Base-by-base conservation (phyloP, 2,329 filamentous ascomycete genomes). In the Cladophialophora psammophila region DNA sequence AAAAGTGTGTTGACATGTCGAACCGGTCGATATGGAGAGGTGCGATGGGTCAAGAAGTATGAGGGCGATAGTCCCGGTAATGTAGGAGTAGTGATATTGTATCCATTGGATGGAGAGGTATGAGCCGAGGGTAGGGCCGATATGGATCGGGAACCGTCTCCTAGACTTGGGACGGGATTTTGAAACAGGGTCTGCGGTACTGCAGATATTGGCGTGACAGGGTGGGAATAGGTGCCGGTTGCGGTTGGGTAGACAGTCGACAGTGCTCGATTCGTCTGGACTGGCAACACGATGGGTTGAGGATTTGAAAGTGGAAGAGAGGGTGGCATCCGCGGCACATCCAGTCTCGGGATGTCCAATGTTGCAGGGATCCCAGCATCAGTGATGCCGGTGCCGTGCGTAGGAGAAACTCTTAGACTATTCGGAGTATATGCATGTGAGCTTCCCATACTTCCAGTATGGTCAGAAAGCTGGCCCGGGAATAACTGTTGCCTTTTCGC, bases 21-120 rank as follows among this genome's bases (percentile, higher is more conserved):
- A 45, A 97, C 90, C 1, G 94, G 94, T 70, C 93, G 91, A 79
- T 98, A 98, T 2, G 95, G 95, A 63, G 94, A 98, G 70, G 91
- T 90, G 64, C 95, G 88, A 76, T 97, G 92, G 75, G 92, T 91
- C 42, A 97, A 84, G 79, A 96, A 96, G 74, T 92, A 88, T 10
- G 91, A 94, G 0, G 94, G 94, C 36, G 95, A 98, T 70, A 95
- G 86, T 36, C 91, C 90, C 53, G 88, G 87, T 32, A 69, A 64
- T 5, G 90, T 89, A 8, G 88, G 81, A 2, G 87, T 86, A 53
- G 84, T 81, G 6, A 81, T 82, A 61, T 86, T 91, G 26, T 87
- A 84, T 15, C 88, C 87, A n/a, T 85, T 85, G n/a, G 90, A 77
- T 0, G 92, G 93, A 0, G 92, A 94, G 0, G 84, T 83, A 9